Evolutionary conservation across 2,329 filamentous ascomycete species (phyloP), one percentile per base, ranked within the genome.

Genomic region (Diaporthe helianthi): DNA sequence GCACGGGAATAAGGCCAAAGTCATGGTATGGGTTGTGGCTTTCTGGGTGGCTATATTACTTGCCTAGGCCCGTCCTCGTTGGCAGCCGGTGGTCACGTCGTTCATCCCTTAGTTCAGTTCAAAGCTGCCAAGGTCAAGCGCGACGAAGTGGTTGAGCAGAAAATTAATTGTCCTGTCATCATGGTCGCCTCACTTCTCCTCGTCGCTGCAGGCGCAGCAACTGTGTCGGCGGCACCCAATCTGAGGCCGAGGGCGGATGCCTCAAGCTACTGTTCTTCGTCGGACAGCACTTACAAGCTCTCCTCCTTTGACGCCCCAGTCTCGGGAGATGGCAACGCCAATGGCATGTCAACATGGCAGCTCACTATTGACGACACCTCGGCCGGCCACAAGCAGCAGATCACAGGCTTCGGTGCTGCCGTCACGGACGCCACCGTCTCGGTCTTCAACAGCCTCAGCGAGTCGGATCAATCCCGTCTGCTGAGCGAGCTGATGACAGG

Each of bases 381-480:
- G 1, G 69, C 76, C 5, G 80, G 80, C 19, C 71, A 78, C 69
- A 82, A 80, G 71, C 81, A 83, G 73, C 78, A 72, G 15, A 73
- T 83, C 73, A 78, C 75, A 52, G 80, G 81, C 4, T 83, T 83
- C 67, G 81, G 81, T n/a, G 80, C 79, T 7, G 76, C 79, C 12
- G 79, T 83, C 33, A 83, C 81, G 3, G 81, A 83, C 64, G 78
- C 79, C 38, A 82, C 80, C 6, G 79, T 82, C 12, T 74, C 77
- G 33, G 79, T 80, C 29, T 76, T 82, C 71, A 78, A 79, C 67
- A 72, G 73, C 24, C 76, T 83, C 3, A 70, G 79, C 1, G 71
- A 73, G 19, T 72, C 73, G 58, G 66, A 73, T 44, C 78, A 76
- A 24, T 74, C 72, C 29, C 70, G 77, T 70, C 76, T 83, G 26